Base-by-base conservation (phyloP, 768 basidiomycete genomes). In the Tylopilus felleus region DNA sequence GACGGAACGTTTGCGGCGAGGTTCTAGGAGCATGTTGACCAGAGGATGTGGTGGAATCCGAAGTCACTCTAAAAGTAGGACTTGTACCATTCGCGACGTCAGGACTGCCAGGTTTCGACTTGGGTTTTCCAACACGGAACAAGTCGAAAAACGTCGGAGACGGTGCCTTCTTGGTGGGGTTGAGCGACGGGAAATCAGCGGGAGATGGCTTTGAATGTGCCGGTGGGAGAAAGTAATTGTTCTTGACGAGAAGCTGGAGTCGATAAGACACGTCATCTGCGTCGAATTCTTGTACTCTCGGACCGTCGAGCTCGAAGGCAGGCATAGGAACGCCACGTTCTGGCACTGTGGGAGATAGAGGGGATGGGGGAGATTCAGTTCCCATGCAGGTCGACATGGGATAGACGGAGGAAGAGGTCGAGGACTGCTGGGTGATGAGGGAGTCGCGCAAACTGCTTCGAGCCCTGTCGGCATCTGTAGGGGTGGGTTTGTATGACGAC, bases 161-260 rank as follows among this genome's bases (percentile, higher is more conserved):
- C 2, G 75, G 63, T 45, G 75, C 76, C 67, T 82, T 88, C 53
- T 76, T 73, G 28, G 73, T 55, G 56, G 56, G 57, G 41, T 54
- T 53, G 44, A 44, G 33, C 4, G 75, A 68, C 17, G 80, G 78
- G 55, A 91, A 80, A 48, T 87, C 82, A 25, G 85, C 76, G 3
- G 84, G 80, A 10, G 81, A 81, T 2, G 91, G 91, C 64, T 93
- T 93, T 39, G 84, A 79, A 63, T 93, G 91, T 0, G 91, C 90
- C 10, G 91, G 92, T 4, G 91, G 91, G 35, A 93, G 82, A 65
- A 90, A 93, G 67, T 93, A 93, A 64, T 79, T 92, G 71, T 93
- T 93, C 68, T 86, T 88, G 50, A 93, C 86, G 38, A 93, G 80
- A 49, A 93, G 79, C 38, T 84, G 86, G 19, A 93, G 80, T 22